Percentiles rank a stretch among this genome's conserved stretches.
These are phyloP conservation scores for Penicillium sclerotiorum DNA, from an alignment of 2,329 filamentous ascomycete species.

Conservation along the genomic window DNA sequence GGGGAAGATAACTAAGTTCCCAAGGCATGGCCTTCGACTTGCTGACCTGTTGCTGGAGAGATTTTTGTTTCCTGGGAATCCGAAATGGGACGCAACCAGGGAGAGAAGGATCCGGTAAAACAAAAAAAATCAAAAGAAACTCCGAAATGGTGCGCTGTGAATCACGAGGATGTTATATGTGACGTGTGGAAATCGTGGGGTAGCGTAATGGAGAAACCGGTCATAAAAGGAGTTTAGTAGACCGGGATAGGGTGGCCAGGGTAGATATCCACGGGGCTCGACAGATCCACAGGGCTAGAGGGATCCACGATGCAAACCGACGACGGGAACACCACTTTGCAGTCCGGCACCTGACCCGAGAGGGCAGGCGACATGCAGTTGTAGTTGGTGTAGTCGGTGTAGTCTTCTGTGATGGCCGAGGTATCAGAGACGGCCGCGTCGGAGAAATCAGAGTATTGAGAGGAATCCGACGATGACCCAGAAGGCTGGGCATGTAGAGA, in stretches of 20 bases:
- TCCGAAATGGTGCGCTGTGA: not conserved
- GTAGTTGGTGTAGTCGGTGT: conserved; percentile 36
- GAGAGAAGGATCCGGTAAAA: conserved; percentile 7
- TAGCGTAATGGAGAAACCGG: conserved; percentile 12
- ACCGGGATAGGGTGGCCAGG: conserved; percentile 30
- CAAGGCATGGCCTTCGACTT: conserved; percentile 13
- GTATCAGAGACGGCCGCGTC: conserved; percentile 43
- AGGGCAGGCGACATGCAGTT: conserved; percentile 41
- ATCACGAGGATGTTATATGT: not conserved
- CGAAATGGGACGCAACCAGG: not conserved
- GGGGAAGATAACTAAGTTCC: conserved; percentile 24
- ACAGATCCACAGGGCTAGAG: conserved; percentile 32
- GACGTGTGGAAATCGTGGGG: conserved; percentile 12
- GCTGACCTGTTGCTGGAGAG: conserved; percentile 11
- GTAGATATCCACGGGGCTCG: conserved; percentile 29
- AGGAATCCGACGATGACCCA: conserved; percentile 38
- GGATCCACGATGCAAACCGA: conserved; percentile 35
- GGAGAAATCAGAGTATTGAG: conserved; percentile 41
- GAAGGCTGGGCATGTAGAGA: conserved; percentile 40
- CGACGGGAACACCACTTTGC: conserved; percentile 34
- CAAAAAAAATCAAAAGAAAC: not conserved
- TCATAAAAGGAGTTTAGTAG: conserved; percentile 22
- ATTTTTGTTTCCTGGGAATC: conserved; percentile 14
- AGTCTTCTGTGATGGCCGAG: conserved; percentile 44
- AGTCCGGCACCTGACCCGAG: conserved; percentile 33